Evolutionary conservation across 2,329 filamentous ascomycete genomes (phyloP).

Genomic region (Penicillium griseofulvum): DNA sequence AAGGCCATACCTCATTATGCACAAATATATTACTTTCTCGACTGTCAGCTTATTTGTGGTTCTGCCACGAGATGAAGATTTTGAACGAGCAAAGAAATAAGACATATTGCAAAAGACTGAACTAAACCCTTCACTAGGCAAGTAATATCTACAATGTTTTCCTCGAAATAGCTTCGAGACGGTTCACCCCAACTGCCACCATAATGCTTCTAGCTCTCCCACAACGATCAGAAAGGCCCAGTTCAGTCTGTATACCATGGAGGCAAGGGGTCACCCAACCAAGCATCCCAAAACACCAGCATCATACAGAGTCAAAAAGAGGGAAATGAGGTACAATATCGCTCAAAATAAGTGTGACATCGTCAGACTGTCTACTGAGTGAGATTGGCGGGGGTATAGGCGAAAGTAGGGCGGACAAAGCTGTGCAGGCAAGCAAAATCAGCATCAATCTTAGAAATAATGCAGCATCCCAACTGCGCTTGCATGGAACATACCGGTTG

Average conservation of each 20-base stretch:
- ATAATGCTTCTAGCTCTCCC: constrained; percentile 5
- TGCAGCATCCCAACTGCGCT: not conserved
- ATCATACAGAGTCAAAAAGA: constrained; percentile 9
- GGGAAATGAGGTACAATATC: constrained; percentile 7
- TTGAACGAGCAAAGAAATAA: constrained; percentile 11
- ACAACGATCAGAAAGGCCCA: constrained; percentile 9
- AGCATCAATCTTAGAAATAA: not conserved
- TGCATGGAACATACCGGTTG: constrained; percentile 65
- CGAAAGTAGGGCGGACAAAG: constrained; percentile 78
- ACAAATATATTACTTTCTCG: not conserved
- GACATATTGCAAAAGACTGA: constrained; percentile 24
- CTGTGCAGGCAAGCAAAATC: constrained; percentile 43
- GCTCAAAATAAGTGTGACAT: constrained; percentile 10
- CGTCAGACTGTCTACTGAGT: constrained; percentile 52
- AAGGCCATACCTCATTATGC: constrained; percentile 1
- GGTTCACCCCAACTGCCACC: constrained; percentile 2
- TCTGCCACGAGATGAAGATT: not conserved
- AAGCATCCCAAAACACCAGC: constrained; percentile 8
- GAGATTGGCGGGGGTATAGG: constrained; percentile 63
- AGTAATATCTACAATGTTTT: constrained; percentile 37
- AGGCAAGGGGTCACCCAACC: constrained; percentile 8
- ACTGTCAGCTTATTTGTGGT: not conserved
- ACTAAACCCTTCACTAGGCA: constrained; percentile 26
- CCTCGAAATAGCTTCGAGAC: constrained; percentile 12
- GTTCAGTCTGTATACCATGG: constrained; percentile 7